These are phyloP conservation scores for Penicillium italicum DNA, from an alignment of 2,329 filamentous ascomycete genomes.

Conservation along the genomic window DNA sequence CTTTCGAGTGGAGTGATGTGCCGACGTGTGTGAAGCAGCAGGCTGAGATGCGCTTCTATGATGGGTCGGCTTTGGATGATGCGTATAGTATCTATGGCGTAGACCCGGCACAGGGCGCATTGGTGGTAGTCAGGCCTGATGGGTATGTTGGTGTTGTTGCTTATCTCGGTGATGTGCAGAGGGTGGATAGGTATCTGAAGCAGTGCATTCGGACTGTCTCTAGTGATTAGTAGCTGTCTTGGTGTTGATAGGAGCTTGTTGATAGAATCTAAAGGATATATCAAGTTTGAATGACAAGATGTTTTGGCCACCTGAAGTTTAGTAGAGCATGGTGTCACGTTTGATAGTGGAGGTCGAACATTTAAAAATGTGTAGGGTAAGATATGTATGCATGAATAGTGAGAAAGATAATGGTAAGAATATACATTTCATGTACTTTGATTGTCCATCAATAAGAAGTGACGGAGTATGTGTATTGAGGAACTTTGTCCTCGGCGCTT, in stretches of 20 bases:
- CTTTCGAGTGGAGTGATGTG: constrained; percentile 31
- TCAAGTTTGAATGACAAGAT: background rate
- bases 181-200: background rate
- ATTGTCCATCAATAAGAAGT: background rate
- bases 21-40: constrained; percentile 28
- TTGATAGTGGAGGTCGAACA: background rate
- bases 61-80: constrained; percentile 31
- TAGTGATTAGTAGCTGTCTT: background rate
- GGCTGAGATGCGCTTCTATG: constrained; percentile 36
- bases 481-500: background rate
- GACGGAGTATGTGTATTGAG: background rate
- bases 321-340: background rate
- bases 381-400: background rate
- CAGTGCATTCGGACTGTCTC: background rate
- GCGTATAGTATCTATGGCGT: constrained; percentile 38
- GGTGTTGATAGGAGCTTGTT: background rate
- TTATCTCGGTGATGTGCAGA: background rate
- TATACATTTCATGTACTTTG: background rate
- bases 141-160: constrained; percentile 32
- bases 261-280: background rate
- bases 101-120: constrained; percentile 24
- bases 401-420: background rate
- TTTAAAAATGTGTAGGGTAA: background rate
- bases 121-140: constrained; percentile 39
- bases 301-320: background rate